phyloP scores from a whole-genome alignment of 352 stramenopile genomes.

The Elongisporangium senticosum region DNA sequence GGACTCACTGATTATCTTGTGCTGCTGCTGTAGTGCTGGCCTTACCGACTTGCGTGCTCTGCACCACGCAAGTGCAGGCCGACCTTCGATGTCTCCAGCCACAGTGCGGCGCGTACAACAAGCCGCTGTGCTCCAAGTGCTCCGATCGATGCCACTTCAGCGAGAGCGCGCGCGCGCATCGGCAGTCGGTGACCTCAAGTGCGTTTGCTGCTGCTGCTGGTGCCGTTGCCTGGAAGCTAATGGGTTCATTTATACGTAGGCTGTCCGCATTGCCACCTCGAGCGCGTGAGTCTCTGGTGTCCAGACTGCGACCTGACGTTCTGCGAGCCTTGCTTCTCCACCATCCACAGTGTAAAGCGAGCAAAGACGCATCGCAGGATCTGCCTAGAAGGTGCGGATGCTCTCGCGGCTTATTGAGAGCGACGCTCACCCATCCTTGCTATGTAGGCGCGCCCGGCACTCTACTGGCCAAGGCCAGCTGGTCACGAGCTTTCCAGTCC shows the following conservation, averaged over 20 bases:
- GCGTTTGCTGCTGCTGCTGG: constrained; percentile 5
- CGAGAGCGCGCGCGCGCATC: constrained; percentile 13
- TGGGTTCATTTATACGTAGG: constrained; percentile 19
- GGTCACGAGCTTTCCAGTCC: constrained; percentile 36
- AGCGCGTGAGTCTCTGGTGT: constrained; percentile 43
- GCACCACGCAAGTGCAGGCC: constrained; percentile 2
- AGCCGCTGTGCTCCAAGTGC: constrained; percentile 10
- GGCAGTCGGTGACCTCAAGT: constrained; percentile 21
- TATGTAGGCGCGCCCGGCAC: constrained; percentile 32
- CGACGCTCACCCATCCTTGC: neutral
- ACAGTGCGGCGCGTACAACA: constrained; percentile 3
- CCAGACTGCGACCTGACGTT: constrained; percentile 60
- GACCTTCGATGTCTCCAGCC: constrained; percentile 11
- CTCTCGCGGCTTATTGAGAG: neutral
- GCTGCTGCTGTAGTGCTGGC: constrained; percentile 3
- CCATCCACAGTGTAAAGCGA: constrained; percentile 37
- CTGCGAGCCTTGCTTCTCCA: constrained; percentile 40
- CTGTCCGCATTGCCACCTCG: constrained; percentile 59
- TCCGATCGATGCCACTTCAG: constrained; percentile 8
- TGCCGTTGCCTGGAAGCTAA: neutral
- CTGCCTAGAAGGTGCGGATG: constrained; percentile 30
- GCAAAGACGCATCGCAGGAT: constrained; percentile 29
- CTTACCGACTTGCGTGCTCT: constrained; percentile 6
- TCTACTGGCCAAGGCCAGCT: constrained; percentile 32
- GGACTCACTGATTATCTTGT: neutral